These are phyloP conservation scores for Gloeophyllum trabeum DNA, from an alignment of 768 basidiomycete species.

Conservation along the genomic window DNA sequence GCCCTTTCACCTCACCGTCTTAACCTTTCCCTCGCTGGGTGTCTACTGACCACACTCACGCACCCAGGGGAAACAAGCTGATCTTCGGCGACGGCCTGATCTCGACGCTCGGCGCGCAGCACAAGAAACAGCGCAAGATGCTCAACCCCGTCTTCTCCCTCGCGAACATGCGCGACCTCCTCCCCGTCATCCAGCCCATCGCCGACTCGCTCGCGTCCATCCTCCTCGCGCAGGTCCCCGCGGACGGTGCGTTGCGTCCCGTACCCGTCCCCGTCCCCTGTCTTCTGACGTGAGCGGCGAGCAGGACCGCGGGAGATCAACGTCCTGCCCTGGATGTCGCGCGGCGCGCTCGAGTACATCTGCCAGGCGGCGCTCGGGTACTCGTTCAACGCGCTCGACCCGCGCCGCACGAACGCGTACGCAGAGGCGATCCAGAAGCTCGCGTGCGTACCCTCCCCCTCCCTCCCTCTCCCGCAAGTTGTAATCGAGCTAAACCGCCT, in stretches of 20 bases:
- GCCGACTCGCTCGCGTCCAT: conserved; percentile 15
- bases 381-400: conserved; percentile 18
- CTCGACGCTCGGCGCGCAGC: conserved; percentile 20
- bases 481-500: neutral
- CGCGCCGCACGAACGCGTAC: conserved; percentile 15
- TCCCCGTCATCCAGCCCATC: conserved; percentile 19
- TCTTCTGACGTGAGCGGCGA: too few relatives aligned
- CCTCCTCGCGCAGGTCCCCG: conserved; percentile 12
- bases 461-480: neutral
- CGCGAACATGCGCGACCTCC: conserved; percentile 10
- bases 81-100: conserved; percentile 27
- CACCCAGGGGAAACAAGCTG: too few relatives aligned
- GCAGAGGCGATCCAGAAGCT: conserved; percentile 17
- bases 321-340: conserved; percentile 20
- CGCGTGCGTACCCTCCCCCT: conserved; percentile 13
- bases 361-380: conserved; percentile 22
- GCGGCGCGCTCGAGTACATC: conserved; percentile 24
- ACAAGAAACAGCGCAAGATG: conserved; percentile 16
- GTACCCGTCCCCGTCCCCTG: neutral
- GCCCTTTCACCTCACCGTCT: neutral
- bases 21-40: neutral
- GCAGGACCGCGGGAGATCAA: conserved; percentile 20
- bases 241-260: conserved; percentile 4
- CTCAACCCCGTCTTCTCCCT: conserved; percentile 17
- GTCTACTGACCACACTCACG: too few relatives aligned